Base-by-base conservation (phyloP, 305 asterid genomes). In the Rubia peregrina region DNA sequence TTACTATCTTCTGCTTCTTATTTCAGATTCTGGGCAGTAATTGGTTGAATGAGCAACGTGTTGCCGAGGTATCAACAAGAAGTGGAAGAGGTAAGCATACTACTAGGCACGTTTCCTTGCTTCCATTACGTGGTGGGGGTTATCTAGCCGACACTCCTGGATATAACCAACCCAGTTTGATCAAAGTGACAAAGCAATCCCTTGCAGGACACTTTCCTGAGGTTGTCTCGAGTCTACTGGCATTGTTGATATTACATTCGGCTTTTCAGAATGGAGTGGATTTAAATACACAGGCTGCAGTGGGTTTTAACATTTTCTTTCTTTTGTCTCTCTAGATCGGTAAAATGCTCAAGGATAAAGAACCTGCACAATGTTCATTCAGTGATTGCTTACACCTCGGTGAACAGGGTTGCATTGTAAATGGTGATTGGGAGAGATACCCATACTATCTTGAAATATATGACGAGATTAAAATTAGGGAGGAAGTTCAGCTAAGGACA, bases 71-170 rank as follows among this genome's bases (percentile, higher is more conserved):
- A 74, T 92, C 98, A n/a, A 75, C 81, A 19, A 86, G 96, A 83
- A 92, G 98, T 71, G 98, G 97, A 78, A 87, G 88, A 79, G 98
- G 97, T 73, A 90, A 90, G 71, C 98, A 92, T 77, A 90, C 96
- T 17, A 90, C 98, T 60, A 75, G 97, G 68, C 78, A 90, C 64
- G 96, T 92, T 30, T 90, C 98, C 11, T 81, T 92, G 81, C 95
- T 92, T 78, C 97, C 96, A 61, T 76, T 92, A 76, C 75, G 82
- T 70, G 95, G 78, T 67, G 92, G 90, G 51, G 98, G 96, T 43
- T 89, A 77, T 80, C 86, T 92, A 73, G 97, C 98, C 2, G 97
- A 93, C 78, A 90, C 96, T 55, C 98, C 97, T 0, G 98, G 98
- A 41, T 90, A 88, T 77, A 89, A 81, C 81, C 97, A 89, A 80